Conservation (phyloP, 345 rosid genomes). For the Populus ilicifolia region DNA sequence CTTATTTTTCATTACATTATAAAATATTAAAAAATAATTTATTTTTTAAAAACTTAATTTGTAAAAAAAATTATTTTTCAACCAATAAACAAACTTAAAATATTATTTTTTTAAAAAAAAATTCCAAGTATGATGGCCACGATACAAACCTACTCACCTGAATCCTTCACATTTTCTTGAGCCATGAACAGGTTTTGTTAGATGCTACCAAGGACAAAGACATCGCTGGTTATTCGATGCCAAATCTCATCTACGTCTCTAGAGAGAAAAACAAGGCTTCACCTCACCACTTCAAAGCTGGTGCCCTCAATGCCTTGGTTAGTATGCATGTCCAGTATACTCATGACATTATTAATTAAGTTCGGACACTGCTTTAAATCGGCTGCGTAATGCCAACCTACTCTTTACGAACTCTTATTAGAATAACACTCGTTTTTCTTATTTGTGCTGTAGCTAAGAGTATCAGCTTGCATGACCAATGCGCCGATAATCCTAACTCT, state of each 20-base stretch:
- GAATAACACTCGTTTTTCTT: neutral
- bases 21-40: too few relatives aligned
- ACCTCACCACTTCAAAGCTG: slow-evolving; percentile 70
- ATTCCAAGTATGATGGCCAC: too few relatives aligned
- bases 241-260: slow-evolving; percentile 63
- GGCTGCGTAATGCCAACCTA: too few relatives aligned
- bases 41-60: too few relatives aligned
- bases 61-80: too few relatives aligned
- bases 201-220: slow-evolving; percentile 44
- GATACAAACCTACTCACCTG: too few relatives aligned
- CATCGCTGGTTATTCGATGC: slow-evolving; percentile 31
- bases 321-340: neutral
- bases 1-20: too few relatives aligned
- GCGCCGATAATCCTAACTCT: slow-evolving; percentile 60
- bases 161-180: neutral
- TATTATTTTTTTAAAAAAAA: too few relatives aligned
- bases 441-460: slow-evolving; percentile 50
- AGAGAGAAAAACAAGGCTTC: slow-evolving; percentile 51
- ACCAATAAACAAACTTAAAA: too few relatives aligned
- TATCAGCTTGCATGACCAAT: slow-evolving; percentile 64
- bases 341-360: neutral
- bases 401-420: too few relatives aligned
- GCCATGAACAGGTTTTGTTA: slow-evolving; percentile 35
- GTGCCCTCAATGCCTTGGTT: slow-evolving; percentile 78
- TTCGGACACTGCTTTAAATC: too few relatives aligned